Evolutionary conservation across 1,139 yeast genomes (phyloP).

Genomic region (Torulaspora globosa): DNA sequence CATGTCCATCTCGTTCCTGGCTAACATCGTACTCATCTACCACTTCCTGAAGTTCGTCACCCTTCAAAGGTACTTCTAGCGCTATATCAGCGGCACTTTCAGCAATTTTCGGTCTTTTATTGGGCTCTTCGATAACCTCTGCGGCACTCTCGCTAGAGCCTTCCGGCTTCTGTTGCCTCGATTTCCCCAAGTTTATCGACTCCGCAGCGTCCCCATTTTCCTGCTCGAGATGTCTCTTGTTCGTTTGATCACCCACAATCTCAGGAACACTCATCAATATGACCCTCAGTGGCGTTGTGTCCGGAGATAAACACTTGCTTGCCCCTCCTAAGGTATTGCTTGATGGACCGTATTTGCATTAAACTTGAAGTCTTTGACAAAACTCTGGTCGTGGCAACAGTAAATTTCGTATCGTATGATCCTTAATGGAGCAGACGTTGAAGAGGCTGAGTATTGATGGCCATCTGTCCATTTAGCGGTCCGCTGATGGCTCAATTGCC

Average conservation of each 20-base stretch:
- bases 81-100: slow-evolving; percentile 2
- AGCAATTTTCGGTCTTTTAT: slow-evolving; percentile 7
- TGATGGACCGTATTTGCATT: background rate
- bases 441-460: background rate
- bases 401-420: background rate
- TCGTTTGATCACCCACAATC: slow-evolving; percentile 1
- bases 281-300: background rate
- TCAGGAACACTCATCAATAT: slow-evolving; percentile 2
- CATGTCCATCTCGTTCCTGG: background rate
- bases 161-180: background rate
- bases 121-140: background rate
- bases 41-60: slow-evolving; percentile 8
- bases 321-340: background rate
- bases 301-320: background rate
- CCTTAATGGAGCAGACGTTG: background rate
- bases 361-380: background rate
- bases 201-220: slow-evolving; percentile 1
- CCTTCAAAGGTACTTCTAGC: slow-evolving; percentile 8
- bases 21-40: slow-evolving; percentile 8
- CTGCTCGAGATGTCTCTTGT: slow-evolving; percentile 5
- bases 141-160: background rate
- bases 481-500: slow-evolving; percentile 1
- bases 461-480: background rate
- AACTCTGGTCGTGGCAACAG: background rate
- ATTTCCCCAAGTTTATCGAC: background rate